Conservation (phyloP, 805 yeast species). For the Hanseniaspora mollemarum region DNA sequence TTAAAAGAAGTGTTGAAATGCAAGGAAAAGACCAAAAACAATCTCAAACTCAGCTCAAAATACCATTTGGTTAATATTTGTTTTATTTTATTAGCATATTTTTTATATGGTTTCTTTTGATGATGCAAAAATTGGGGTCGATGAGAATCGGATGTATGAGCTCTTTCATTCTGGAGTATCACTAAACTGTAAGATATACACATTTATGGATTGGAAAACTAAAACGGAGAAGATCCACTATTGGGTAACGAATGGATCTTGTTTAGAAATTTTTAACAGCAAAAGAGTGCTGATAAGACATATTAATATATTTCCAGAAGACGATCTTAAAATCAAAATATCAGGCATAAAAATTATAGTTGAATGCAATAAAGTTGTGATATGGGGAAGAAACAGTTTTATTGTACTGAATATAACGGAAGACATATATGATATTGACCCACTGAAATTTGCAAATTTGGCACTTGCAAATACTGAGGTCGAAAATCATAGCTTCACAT, state of each 20-base stretch:
- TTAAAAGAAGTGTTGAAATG: too few species aligned
- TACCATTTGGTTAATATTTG: neutral
- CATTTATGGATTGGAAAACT: neutral
- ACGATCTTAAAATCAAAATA: neutral
- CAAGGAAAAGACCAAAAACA: too few species aligned
- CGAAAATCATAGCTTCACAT: too few species aligned
- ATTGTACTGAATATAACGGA: neutral
- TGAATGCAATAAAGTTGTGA: neutral
- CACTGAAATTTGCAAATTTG: neutral
- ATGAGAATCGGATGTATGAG: neutral
- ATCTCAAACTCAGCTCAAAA: too few species aligned
- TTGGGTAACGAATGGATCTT: neutral
- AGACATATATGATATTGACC: neutral
- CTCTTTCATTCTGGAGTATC: neutral
- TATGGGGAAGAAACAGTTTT: neutral
- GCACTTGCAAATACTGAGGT: conserved; percentile 32
- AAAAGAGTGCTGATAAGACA: neutral
- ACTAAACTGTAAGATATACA: conserved; percentile 1
- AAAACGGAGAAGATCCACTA: neutral
- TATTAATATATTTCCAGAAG: neutral
- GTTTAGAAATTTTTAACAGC: neutral
- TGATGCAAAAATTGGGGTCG: neutral
- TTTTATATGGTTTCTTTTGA: neutral
- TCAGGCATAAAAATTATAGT: neutral
- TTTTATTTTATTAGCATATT: neutral